phyloP scores from a whole-genome alignment of 1,284 basidiomycete species.

The Boletus holoroseus region DNA sequence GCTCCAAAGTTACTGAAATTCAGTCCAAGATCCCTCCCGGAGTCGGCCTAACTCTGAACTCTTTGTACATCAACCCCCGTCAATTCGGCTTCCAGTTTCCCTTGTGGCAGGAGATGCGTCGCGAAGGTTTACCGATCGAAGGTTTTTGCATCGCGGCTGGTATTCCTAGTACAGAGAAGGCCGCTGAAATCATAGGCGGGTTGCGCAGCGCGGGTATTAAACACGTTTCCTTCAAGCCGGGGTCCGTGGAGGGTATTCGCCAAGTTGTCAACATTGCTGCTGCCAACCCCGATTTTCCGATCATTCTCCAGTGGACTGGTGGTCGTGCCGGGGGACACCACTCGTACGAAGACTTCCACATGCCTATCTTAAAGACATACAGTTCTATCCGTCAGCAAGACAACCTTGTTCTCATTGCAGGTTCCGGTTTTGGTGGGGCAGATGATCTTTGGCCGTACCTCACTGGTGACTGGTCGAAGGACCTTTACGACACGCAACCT shows the following conservation, averaged over 20 bases:
- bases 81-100: constrained; percentile 97
- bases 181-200: constrained; percentile 84
- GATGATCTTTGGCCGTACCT: constrained; percentile 98
- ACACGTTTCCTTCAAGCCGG: constrained; percentile 96
- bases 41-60: constrained; percentile 89
- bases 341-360: constrained; percentile 98
- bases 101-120: constrained; percentile 95
- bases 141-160: constrained; percentile 98
- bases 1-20: constrained; percentile 86
- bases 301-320: constrained; percentile 98
- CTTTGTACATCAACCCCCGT: constrained; percentile 97
- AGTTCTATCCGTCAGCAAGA: constrained; percentile 80
- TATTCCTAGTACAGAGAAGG: constrained; percentile 90
- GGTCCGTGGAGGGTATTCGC: constrained; percentile 93
- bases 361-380: constrained; percentile 91
- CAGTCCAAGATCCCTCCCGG: constrained; percentile 78
- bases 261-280: constrained; percentile 96
- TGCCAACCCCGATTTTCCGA: constrained; percentile 93
- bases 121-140: constrained; percentile 92
- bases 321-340: constrained; percentile 99
- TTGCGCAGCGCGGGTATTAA: constrained; percentile 80
- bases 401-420: constrained; percentile 89
- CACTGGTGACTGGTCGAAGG: constrained; percentile 90
- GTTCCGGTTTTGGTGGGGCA: constrained; percentile 95
- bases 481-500: constrained; percentile 79